Base-by-base conservation (phyloP, 352 stramenopile species). In the Bremia lactucae region DNA sequence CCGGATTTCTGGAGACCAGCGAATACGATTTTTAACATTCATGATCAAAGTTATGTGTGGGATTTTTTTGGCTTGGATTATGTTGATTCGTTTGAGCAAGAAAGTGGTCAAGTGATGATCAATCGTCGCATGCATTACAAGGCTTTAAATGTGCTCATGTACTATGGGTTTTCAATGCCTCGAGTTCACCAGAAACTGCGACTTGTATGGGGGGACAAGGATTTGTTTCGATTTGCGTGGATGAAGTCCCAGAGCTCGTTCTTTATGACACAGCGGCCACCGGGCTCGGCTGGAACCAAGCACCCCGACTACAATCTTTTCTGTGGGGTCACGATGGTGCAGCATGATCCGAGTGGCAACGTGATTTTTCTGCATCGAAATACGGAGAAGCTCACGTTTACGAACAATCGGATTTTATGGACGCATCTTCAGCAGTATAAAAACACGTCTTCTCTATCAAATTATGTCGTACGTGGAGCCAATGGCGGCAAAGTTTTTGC, bases 11-110 rank as follows among this genome's bases (percentile, higher is more conserved):
- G 79, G 79, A 62, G 65, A 22, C 52, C 73, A 0, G 49, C 58
- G 25, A 69, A 80, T 23, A 88, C 77, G 1, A 86, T 89, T 28
- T 91, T 91, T 48, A 83, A 86, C 42, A 69, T 91, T 28, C 68
- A 86, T 23, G 25, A 52, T 15, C 49, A 55, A n/a, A 88, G 68
- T 20, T 64, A 85, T 26, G 55, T 87, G 1, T 90, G 78, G 78
- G 59, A 83, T 8, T 52, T 87, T 9, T 67, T 88, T 13, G 73
- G 66, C 0, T 46, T 90, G 13, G 46, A 68, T 11, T 78, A 61
- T 37, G 62, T 82, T 10, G 60, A 85, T 47, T 67, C 64, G 62
- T 88, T 88, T 22, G 78, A 90, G 47, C 78, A 90, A 45, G 78
- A 90, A 42, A 84, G 68, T 38, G 78, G 75, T 6, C 78, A 90